Evolutionary conservation across 805 yeast species (phyloP), one percentile per base, ranked within the genome.

Genomic region (Ascoidea tarda): DNA sequence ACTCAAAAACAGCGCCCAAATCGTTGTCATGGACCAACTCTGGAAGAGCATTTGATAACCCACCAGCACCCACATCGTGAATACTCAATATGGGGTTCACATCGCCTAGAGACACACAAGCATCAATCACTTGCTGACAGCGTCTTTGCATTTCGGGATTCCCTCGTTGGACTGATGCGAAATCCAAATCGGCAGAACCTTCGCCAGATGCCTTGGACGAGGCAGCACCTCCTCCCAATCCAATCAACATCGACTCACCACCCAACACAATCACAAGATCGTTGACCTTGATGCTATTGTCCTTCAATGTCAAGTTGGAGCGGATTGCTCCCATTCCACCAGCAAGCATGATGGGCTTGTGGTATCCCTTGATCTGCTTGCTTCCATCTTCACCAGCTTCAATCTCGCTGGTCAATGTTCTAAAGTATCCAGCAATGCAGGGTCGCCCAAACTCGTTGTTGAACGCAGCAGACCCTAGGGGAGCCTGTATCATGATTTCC

Each of bases 51-150:
- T 93, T 93, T 21, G 97, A 89, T 59, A 93, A 74, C 50, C 99
- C 99, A 68, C 99, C 99, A 50, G 99, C 99, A 69, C 99, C 99
- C 49, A 93, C 99, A 70, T 93, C 99, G 67, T 93, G 99, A 61
- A 93, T 86, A 46, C 95, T 89, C 69, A 90, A 93, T 58, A 93
- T 87, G 51, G 98, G 98, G 62, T 77, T 80, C 21, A 71, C 71
- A 12, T 70, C 70, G 50, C 95, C 96, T 51, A 87, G 73, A 2
- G 96, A 82, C 47, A 82, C 82, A 77, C 99, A 93, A 16, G 95
- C 81, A 67, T 91, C 96, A 58, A 93, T 91, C 48, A 93, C 99
- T 75, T 88, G 93, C 70, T 93, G 99, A 33, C 98, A 96, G 66
- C 99, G 84, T 72, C 99, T 87, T 72, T 93, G 96, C 85, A 93